Percentiles rank a stretch among this genome's conserved stretches.
phyloP scores from a whole-genome alignment of 176 grass and related monocot species.

The Thalia dealbata region DNA sequence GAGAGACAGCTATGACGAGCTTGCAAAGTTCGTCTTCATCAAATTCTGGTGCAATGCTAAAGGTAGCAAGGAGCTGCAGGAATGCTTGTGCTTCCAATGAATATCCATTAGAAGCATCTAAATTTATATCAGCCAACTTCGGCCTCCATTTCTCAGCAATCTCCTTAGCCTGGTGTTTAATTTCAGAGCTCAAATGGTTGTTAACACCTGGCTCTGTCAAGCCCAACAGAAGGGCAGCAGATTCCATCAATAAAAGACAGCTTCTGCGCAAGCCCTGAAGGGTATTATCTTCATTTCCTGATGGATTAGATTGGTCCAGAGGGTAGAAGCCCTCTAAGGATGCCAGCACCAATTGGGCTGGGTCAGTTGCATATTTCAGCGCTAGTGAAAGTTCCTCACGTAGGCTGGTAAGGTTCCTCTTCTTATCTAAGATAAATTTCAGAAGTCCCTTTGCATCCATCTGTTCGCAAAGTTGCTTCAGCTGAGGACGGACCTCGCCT shows the following conservation, averaged over 20 bases:
- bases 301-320: conserved; percentile 25
- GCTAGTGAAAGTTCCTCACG: conserved; percentile 56
- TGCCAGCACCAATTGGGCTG: conserved; percentile 72
- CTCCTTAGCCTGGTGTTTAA: conserved; percentile 68
- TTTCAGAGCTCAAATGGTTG: conserved; percentile 69
- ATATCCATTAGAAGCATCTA: conserved; percentile 70
- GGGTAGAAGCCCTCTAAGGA: conserved; percentile 75
- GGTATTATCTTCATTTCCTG: conserved; percentile 36
- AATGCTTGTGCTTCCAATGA: conserved; percentile 88
- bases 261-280: conserved; percentile 58
- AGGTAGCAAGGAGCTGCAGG: conserved; percentile 73
- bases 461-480: conserved; percentile 80
- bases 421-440: conserved; percentile 68
- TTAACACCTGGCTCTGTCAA: conserved; percentile 38
- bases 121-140: conserved; percentile 61
- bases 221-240: conserved; percentile 40
- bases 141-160: conserved; percentile 74
- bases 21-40: conserved; percentile 87
- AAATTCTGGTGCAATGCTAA: conserved; percentile 63
- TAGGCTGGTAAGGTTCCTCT: conserved; percentile 49
- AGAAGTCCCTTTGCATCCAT: conserved; percentile 77
- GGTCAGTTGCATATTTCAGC: conserved; percentile 73
- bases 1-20: conserved; percentile 76
- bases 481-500: conserved; percentile 32
- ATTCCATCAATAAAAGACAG: conserved; percentile 84